Evolutionary conservation across 805 yeast species (phyloP).

Genomic region (Wickerhamomyces chambardii): DNA sequence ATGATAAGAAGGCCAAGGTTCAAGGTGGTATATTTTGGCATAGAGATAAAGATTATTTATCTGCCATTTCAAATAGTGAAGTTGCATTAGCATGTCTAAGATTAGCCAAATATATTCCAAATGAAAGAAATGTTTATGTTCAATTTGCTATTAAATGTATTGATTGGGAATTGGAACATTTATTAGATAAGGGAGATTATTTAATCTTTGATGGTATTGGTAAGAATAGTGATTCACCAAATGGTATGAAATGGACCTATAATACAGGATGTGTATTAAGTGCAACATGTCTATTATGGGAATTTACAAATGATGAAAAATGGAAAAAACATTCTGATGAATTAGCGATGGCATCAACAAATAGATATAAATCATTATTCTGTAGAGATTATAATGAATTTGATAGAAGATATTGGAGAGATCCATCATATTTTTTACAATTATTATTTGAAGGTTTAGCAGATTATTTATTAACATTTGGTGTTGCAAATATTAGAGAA

Average conservation of each 20-base stretch:
- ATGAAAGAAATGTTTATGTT: conserved; percentile 35
- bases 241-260: conserved; percentile 54
- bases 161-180: conserved; percentile 43
- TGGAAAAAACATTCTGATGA: conserved; percentile 29
- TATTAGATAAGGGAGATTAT: conserved; percentile 45
- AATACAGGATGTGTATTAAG: conserved; percentile 60
- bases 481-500: conserved; percentile 26
- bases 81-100: conserved; percentile 54
- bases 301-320: conserved; percentile 37
- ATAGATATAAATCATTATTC: conserved; percentile 45
- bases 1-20: conserved; percentile 14
- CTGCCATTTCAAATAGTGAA: conserved; percentile 62
- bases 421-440: conserved; percentile 53
- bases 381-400: conserved; percentile 46
- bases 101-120: conserved; percentile 42
- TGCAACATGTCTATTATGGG: conserved; percentile 40
- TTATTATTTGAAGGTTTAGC: conserved; percentile 60
- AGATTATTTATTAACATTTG: conserved; percentile 45
- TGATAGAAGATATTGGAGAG: conserved; percentile 54
- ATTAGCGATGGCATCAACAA: conserved; percentile 47
- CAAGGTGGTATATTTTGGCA: conserved; percentile 69
- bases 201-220: conserved; percentile 54
- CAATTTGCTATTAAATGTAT: conserved; percentile 52
- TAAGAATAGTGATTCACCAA: conserved; percentile 26
- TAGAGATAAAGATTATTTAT: conserved; percentile 44